A percentile compares a stretch with the other conserved stretches of the same genome.
Evolutionary conservation across 2,329 filamentous ascomycete species (phyloP).

Genomic region (Bipolaris victoriae): DNA sequence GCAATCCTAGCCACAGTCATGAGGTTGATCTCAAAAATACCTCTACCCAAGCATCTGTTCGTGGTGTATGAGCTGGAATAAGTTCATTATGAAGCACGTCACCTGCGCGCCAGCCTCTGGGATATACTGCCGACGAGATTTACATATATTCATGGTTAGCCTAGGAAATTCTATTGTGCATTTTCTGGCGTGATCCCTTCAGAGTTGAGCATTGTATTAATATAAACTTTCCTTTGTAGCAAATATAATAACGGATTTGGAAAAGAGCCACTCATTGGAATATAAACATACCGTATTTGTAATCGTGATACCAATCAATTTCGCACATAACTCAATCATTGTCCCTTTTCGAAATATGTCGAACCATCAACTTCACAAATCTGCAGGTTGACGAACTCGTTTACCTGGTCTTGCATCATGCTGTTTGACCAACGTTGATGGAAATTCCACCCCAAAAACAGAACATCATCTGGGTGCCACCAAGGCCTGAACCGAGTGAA

Average conservation of each 20-base stretch:
- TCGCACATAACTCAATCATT: background rate
- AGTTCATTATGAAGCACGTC: too few relatives aligned
- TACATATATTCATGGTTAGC: too few relatives aligned
- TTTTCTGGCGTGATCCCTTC: too few relatives aligned
- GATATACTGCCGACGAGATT: too few relatives aligned
- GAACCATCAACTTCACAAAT: constrained; percentile 1
- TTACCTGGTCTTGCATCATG: background rate
- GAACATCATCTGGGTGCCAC: background rate
- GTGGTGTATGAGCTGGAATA: too few relatives aligned
- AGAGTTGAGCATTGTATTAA: too few relatives aligned
- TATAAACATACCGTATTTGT: background rate
- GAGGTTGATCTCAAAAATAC: background rate
- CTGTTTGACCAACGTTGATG: background rate
- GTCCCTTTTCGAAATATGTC: background rate
- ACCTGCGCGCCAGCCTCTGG: too few relatives aligned
- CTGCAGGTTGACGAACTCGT: background rate
- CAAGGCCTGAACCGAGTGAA: too few relatives aligned
- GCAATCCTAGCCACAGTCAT: too few relatives aligned
- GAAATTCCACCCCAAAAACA: background rate
- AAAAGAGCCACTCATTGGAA: background rate
- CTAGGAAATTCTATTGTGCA: too few relatives aligned
- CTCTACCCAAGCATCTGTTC: too few relatives aligned
- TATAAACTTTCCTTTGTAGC: background rate
- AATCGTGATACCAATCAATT: background rate
- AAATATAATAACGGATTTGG: background rate